Conservation (phyloP, 345 rosid species). For the Pseudoturritis turrita region DNA sequence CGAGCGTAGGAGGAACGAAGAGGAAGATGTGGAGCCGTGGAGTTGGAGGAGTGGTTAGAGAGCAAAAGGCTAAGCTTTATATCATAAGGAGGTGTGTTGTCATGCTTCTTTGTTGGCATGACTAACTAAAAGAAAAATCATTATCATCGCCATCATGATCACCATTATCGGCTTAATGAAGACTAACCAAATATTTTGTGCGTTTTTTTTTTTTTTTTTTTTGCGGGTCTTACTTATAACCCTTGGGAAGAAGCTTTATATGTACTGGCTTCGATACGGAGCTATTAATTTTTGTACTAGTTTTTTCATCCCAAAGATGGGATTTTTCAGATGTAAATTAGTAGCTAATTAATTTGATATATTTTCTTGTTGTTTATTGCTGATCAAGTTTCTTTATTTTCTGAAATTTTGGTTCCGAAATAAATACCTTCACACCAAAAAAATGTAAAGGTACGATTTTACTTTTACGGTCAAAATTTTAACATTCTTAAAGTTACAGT, state of each 20-base stretch:
- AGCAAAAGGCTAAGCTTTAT: slow-evolving; percentile 80
- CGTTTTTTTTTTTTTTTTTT: neutral
- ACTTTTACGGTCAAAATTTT: neutral
- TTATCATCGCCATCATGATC: neutral
- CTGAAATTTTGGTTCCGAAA: neutral
- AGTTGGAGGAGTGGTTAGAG: slow-evolving; percentile 61
- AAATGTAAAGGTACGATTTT: neutral
- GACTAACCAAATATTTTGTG: slow-evolving; percentile 16
- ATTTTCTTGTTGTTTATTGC: neutral
- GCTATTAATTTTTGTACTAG: neutral
- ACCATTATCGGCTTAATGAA: neutral
- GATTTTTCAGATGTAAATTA: slow-evolving; percentile 18
- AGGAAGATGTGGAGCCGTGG: slow-evolving; percentile 71
- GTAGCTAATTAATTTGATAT: neutral
- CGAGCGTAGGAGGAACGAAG: slow-evolving; percentile 50
- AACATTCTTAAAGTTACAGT: neutral
- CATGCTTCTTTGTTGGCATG: slow-evolving; percentile 87
- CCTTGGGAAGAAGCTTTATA: slow-evolving; percentile 17
- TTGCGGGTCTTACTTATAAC: slow-evolving; percentile 13
- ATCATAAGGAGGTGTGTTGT: slow-evolving; percentile 83
- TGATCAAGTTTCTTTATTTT: neutral
- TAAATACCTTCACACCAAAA: neutral
- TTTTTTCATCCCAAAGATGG: slow-evolving; percentile 11
- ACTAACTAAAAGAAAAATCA: slow-evolving; percentile 25
- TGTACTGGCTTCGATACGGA: slow-evolving; percentile 18